phyloP scores from a whole-genome alignment of 495 filamentous ascomycete genomes.

The Hypoxylon cercidicola region DNA sequence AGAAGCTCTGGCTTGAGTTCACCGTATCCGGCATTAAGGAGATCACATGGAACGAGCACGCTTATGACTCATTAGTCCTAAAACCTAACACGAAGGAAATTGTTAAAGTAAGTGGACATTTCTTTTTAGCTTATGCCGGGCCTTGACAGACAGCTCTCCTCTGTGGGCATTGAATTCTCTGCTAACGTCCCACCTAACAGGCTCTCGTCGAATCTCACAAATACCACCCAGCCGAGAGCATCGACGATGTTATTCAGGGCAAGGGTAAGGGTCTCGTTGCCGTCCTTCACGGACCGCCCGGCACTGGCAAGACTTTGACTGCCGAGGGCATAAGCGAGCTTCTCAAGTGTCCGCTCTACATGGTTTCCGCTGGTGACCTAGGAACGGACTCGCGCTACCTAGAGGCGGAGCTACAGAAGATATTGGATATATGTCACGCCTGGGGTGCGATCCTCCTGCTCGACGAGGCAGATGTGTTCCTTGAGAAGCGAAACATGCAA shows the following conservation, averaged over 20 bases:
- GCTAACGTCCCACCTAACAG: constrained; percentile 25
- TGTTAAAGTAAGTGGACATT: constrained; percentile 60
- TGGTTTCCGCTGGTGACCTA: constrained; percentile 66
- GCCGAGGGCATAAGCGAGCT: constrained; percentile 66
- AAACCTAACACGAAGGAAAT: constrained; percentile 80
- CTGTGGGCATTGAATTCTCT: constrained; percentile 4
- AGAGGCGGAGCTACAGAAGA: constrained; percentile 60
- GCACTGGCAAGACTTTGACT: constrained; percentile 69
- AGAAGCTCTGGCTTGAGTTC: constrained; percentile 94
- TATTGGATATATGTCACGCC: constrained; percentile 60
- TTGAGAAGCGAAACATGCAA: constrained; percentile 64
- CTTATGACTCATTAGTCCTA: constrained; percentile 81
- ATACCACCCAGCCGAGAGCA: constrained; percentile 82
- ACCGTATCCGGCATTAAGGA: constrained; percentile 83
- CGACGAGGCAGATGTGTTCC: constrained; percentile 76
- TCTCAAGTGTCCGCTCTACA: constrained; percentile 61
- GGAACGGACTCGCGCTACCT: constrained; percentile 60
- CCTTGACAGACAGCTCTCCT: background rate
- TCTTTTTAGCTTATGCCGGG: background rate
- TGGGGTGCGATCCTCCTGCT: constrained; percentile 69
- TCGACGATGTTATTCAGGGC: constrained; percentile 81
- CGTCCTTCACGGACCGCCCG: constrained; percentile 67
- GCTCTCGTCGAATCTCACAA: constrained; percentile 83
- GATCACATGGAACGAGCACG: constrained; percentile 83
- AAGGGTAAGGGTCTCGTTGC: constrained; percentile 71